Evolutionary conservation across 768 basidiomycete species (phyloP).

Genomic region (Mycena olivaceomarginata): DNA sequence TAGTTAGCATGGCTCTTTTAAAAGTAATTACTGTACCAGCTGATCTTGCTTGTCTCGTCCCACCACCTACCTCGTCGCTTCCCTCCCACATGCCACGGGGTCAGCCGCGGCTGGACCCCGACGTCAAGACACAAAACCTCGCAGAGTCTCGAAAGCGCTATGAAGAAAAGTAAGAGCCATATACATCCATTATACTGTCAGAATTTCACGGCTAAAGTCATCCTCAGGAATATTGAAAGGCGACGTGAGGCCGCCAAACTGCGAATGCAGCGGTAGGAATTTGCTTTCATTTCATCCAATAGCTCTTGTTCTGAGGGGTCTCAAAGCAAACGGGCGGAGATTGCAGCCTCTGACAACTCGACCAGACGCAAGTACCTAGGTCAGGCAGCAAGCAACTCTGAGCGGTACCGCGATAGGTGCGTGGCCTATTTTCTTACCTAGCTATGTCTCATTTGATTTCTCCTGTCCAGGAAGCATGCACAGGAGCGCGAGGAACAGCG

Average conservation of each 20-base stretch:
- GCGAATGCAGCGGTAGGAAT: background rate
- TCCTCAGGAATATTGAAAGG: background rate
- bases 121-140: background rate
- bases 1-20: too few relatives aligned
- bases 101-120: background rate
- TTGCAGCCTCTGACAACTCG: background rate
- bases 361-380: background rate
- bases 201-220: too few relatives aligned
- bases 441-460: background rate
- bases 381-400: background rate
- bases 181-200: too few relatives aligned
- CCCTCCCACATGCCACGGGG: background rate
- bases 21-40: too few relatives aligned
- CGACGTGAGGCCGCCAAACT: background rate
- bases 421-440: background rate
- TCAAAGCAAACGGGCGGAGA: background rate
- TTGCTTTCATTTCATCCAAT: background rate
- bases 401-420: background rate
- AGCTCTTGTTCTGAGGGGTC: too few relatives aligned
- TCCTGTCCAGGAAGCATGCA: background rate
- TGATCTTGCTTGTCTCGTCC: background rate
- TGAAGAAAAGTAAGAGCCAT: background rate
- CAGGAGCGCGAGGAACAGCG: background rate
- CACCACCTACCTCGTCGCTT: background rate
- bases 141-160: background rate